Evolutionary conservation across 2,329 filamentous ascomycete genomes (phyloP), one percentile per base, ranked within the genome.

Genomic region (Pseudocercospora cruenta): DNA sequence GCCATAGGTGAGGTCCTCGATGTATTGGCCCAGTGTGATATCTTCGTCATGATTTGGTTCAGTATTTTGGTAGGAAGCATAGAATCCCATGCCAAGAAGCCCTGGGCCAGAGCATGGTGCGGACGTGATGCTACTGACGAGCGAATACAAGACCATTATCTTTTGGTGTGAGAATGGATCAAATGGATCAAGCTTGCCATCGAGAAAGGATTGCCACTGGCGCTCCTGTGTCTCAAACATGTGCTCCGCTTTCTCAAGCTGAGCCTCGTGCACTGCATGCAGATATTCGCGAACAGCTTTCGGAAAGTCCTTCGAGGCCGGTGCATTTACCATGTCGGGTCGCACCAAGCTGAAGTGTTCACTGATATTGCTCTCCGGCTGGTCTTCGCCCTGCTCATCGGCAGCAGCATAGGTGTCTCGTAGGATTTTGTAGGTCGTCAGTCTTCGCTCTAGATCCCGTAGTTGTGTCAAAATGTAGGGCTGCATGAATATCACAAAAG

Each of bases 121-220:
- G 62, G 95, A 96, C 0, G 93, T 97, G 67, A 91, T 89, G 0
- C 94, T 97, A 77, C 94, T 98, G 59, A 97, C 94, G 24, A 95
- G 88, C 16, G 94, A 98, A 79, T 96, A 96, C 8, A 99, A 82
- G 1, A 98, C 92, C 10, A 96, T 93, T 66, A 99, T 97, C 74
- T 95, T 97, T 75, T 99, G 95, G 75, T 99, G 96, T 0, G 93
- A 91, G 75, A 93, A 95, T 0, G 96, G 95, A 75, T 99, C 93
- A 72, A 97, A 99, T 1, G 98, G 85, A 74, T 96, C 91, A 33
- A 91, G 83, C 71, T 95, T 96, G 14, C 92, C 93, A 59, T 94
- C 89, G 22, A 97, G 90, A 74, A 97, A 97, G 28, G 92, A 92
- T 76, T 99, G 95, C 95, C 95, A 99, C 72, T 97, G 94, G 31